These are phyloP conservation scores for Porpolomopsis calyptriformis DNA, from an alignment of 768 basidiomycete genomes.

Conservation along the genomic window DNA sequence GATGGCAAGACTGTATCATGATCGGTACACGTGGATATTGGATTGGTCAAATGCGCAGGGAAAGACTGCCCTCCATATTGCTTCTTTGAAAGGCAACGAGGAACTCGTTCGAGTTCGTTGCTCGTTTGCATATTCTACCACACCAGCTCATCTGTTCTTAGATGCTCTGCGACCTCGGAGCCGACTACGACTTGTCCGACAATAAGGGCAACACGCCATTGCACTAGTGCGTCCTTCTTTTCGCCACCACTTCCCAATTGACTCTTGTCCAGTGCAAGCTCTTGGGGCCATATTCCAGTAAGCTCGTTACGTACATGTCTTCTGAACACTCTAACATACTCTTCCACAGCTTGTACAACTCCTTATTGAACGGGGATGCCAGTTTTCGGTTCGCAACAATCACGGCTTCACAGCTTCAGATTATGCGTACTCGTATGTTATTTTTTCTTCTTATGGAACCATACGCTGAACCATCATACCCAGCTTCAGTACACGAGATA, in stretches of 20 bases:
- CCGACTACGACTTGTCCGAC: conserved; percentile 84
- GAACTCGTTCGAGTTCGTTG: conserved; percentile 70
- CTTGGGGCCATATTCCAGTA: conserved; percentile 78
- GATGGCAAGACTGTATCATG: conserved; percentile 81
- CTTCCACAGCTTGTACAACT: conserved; percentile 60
- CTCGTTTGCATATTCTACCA: conserved; percentile 3
- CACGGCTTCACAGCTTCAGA: conserved; percentile 87
- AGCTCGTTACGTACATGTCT: conserved; percentile 18
- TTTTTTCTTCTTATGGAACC: background rate
- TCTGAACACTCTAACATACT: conserved; percentile 6
- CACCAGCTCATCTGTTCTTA: conserved; percentile 21
- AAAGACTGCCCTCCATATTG: conserved; percentile 83
- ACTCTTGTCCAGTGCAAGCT: conserved; percentile 52
- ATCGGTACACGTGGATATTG: conserved; percentile 75
- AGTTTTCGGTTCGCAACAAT: conserved; percentile 74
- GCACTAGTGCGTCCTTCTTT: conserved; percentile 62
- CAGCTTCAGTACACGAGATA: conserved; percentile 66
- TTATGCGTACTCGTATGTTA: conserved; percentile 78
- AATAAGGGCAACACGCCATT: conserved; percentile 86
- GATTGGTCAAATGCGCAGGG: conserved; percentile 91
- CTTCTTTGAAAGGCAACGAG: conserved; percentile 81
- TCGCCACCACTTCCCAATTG: conserved; percentile 5
- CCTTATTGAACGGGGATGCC: conserved; percentile 82
- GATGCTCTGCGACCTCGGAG: conserved; percentile 88
- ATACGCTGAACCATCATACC: conserved; percentile 4